Percentiles rank a stretch among this genome's conserved stretches.
phyloP scores from a whole-genome alignment of 805 yeast species.

The Kazachstania psychrophila region DNA sequence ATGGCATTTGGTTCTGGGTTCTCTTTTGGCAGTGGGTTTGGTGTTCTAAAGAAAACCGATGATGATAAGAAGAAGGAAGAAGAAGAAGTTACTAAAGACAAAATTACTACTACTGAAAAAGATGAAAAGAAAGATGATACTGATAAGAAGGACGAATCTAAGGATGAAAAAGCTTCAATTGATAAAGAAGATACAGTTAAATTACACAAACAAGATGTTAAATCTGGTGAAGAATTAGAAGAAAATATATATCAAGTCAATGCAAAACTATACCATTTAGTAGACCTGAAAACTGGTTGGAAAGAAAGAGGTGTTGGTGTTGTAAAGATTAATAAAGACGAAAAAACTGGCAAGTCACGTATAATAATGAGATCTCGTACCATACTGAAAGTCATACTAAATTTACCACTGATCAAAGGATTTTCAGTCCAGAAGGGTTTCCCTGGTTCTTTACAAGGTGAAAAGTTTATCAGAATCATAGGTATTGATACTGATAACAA shows the following conservation, averaged over 20 bases:
- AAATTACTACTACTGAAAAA: background rate
- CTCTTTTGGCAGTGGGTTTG: slow-evolving; percentile 33
- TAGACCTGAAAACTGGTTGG: slow-evolving; percentile 72
- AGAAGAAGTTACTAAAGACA: slow-evolving; percentile 8
- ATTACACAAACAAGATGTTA: slow-evolving; percentile 46
- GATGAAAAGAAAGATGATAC: slow-evolving; percentile 5
- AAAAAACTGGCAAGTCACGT: slow-evolving; percentile 42
- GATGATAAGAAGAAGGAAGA: slow-evolving; percentile 8
- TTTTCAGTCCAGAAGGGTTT: slow-evolving; percentile 68
- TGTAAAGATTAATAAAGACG: slow-evolving; percentile 59
- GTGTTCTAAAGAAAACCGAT: slow-evolving; percentile 16
- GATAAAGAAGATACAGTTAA: slow-evolving; percentile 35
- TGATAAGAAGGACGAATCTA: background rate
- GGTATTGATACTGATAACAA: slow-evolving; percentile 52
- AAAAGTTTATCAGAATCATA: slow-evolving; percentile 70
- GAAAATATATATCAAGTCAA: slow-evolving; percentile 54
- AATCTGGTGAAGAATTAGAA: slow-evolving; percentile 91
- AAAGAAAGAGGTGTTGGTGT: slow-evolving; percentile 90
- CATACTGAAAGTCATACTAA: slow-evolving; percentile 69
- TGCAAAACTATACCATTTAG: slow-evolving; percentile 71
- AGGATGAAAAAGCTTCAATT: slow-evolving; percentile 6
- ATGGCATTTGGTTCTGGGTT: slow-evolving; percentile 39
- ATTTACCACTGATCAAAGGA: slow-evolving; percentile 54
- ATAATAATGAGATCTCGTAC: slow-evolving; percentile 89
- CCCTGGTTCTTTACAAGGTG: slow-evolving; percentile 75